phyloP scores from a whole-genome alignment of 768 basidiomycete species.

The Lentinula lateritia region DNA sequence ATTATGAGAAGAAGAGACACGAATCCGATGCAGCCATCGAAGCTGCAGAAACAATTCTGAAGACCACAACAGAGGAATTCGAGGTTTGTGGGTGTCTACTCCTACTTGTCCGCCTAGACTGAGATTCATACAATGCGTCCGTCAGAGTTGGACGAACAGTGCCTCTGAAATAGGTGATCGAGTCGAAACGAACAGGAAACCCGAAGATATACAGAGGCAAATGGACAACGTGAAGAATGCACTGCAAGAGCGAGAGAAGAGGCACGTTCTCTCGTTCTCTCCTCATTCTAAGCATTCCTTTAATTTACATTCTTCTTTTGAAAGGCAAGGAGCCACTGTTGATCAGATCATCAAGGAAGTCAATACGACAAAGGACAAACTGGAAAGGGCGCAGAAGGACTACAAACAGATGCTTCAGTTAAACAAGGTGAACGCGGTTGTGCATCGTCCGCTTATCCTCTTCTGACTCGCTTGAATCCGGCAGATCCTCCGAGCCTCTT shows the following conservation, averaged over 20 bases:
- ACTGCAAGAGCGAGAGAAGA: conserved; percentile 59
- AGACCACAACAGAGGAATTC: conserved; percentile 58
- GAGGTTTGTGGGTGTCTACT: conserved; percentile 32
- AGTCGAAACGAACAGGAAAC: conserved; percentile 52
- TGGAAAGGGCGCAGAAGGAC: conserved; percentile 57
- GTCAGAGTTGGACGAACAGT: conserved; percentile 57
- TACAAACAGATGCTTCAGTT: conserved; percentile 57
- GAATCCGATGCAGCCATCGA: conserved; percentile 20
- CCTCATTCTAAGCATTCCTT: conserved; percentile 2
- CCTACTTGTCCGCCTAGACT: background rate
- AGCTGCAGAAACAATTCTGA: conserved; percentile 37
- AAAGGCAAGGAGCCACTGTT: conserved; percentile 69
- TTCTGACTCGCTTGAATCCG: background rate
- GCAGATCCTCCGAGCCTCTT: conserved; percentile 64
- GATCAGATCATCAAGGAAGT: conserved; percentile 74
- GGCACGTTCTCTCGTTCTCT: conserved; percentile 31
- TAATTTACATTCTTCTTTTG: background rate
- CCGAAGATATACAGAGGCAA: conserved; percentile 49
- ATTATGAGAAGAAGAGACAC: conserved; percentile 31
- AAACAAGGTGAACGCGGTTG: conserved; percentile 51
- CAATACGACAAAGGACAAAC: conserved; percentile 52
- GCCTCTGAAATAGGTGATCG: conserved; percentile 60
- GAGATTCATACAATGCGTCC: background rate
- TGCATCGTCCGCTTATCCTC: background rate
- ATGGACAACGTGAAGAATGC: conserved; percentile 61